Base-by-base conservation (phyloP, 169 alveolate species). In the Sarcocystis neurona region DNA sequence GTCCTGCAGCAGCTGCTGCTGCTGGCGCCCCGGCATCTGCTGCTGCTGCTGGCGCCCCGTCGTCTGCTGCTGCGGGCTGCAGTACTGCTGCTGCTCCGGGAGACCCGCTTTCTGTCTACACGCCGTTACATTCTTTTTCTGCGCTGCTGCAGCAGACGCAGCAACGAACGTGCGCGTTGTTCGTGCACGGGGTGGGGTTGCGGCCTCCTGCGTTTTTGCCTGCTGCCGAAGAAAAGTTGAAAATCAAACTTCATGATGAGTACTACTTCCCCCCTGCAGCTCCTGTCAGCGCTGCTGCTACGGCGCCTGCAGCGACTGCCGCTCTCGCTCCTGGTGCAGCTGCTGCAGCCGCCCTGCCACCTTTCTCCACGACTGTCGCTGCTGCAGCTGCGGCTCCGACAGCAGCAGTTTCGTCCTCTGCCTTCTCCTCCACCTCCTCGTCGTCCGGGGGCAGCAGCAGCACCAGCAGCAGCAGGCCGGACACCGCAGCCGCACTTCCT, bases 81-180 rank as follows among this genome's bases (percentile, higher is more conserved):
- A 15, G 30, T 53, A 15, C 66, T 53, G 66, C 66, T 53, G 12
- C 66, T 12, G n/a, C n/a, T n/a, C 44, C 27, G 43, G 32, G 32
- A 37, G 75, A 63, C 44, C 41, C 32, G 43, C 32, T 72, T 30
- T 48, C 39, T 2, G 2, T 53, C n/a, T 27, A n/a, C 27, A 5
- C 8, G 37, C 70, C 47, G 30, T 74, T 47, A 15, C 87, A 79
- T 32, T 5, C 87, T 27, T 79, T 79, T 18, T 20, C 70, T 30
- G 44, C 50, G 0, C 72, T 79, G 10, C 50, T 47, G 53, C 58
- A 48, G 74, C 70, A 79, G 74, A 15, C 27, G 4, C 74, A 30
- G 74, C 20, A 50, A 30, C 88, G 88, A 30, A 82, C 88, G 44
- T 8, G 43, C 46, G 72, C 53, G 50, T 23, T 82, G 44, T 82